These are phyloP conservation scores for Boechera divaricarpa DNA, from an alignment of 345 rosid species.

Conservation along the genomic window DNA sequence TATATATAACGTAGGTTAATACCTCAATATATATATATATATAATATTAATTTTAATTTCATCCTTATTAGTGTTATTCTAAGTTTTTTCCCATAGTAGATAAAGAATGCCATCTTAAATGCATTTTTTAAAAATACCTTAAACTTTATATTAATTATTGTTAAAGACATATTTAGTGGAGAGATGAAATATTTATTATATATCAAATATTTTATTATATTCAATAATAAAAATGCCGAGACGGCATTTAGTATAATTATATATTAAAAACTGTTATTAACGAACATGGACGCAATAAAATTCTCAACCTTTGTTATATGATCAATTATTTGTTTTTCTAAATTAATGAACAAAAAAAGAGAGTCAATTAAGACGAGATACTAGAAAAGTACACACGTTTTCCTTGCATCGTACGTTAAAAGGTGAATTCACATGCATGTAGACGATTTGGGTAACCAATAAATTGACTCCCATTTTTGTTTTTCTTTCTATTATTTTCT, in stretches of 20 bases:
- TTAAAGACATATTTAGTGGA: neutral
- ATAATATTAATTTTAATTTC: too few relatives aligned
- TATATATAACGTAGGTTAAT: too few relatives aligned
- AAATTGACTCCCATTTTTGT: conserved; percentile 35
- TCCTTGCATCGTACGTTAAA: neutral
- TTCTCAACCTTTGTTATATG: too few relatives aligned
- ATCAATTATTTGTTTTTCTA: too few relatives aligned
- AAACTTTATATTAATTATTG: too few relatives aligned
- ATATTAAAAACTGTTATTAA: too few relatives aligned
- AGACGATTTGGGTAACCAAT: conserved; percentile 33
- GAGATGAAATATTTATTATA: neutral
- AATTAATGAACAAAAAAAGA: neutral
- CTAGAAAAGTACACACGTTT: conserved; percentile 8
- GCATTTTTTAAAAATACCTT: too few relatives aligned
- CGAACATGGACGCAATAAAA: too few relatives aligned
- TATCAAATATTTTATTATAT: neutral
- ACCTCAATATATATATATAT: too few relatives aligned
- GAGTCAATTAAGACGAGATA: neutral
- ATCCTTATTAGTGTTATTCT: too few relatives aligned
- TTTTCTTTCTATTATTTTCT: conserved; percentile 13
- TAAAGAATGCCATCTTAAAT: neutral
- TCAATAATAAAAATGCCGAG: too few relatives aligned
- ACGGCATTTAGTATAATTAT: too few relatives aligned
- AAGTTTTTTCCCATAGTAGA: neutral
- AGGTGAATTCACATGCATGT: conserved; percentile 21